These are phyloP conservation scores for Ustilaginoidea virens DNA, from an alignment of 2,329 filamentous ascomycete genomes.

Conservation along the genomic window DNA sequence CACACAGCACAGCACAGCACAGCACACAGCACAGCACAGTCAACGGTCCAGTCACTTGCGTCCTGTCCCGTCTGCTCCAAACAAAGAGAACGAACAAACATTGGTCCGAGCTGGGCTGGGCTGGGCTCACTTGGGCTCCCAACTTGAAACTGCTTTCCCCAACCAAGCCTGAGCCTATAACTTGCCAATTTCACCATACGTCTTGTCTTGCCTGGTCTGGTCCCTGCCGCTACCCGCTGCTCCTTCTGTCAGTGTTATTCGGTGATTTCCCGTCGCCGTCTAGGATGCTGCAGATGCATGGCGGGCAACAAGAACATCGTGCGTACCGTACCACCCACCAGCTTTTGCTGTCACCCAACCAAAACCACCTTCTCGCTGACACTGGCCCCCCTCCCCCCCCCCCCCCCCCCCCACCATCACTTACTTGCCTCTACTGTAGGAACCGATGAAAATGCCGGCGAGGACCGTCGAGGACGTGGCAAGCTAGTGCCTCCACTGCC, in stretches of 20 bases:
- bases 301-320: slow-evolving; percentile 25
- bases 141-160: too few relatives aligned
- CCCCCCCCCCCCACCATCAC: slow-evolving; percentile 5
- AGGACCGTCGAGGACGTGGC: slow-evolving; percentile 25
- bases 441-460: slow-evolving; percentile 16
- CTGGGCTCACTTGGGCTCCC: too few relatives aligned
- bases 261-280: slow-evolving; percentile 12
- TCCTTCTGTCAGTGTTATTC: slow-evolving; percentile 5
- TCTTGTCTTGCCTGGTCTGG: too few relatives aligned
- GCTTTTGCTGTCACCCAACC: background rate
- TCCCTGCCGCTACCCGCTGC: too few relatives aligned
- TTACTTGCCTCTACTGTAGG: slow-evolving; percentile 12
- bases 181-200: too few relatives aligned
- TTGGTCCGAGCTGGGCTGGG: too few relatives aligned
- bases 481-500: slow-evolving; percentile 31
- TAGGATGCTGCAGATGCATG: slow-evolving; percentile 29
- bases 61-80: too few relatives aligned
- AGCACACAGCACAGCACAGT: too few relatives aligned
- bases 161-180: too few relatives aligned
- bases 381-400: slow-evolving; percentile 1
- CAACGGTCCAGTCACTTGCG: too few relatives aligned
- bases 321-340: slow-evolving; percentile 8
- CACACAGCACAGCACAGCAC: background rate
- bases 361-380: background rate
- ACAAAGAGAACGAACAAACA: too few relatives aligned